Conservation (phyloP, 257 asterid species). For the Rubia yunnanensis region DNA sequence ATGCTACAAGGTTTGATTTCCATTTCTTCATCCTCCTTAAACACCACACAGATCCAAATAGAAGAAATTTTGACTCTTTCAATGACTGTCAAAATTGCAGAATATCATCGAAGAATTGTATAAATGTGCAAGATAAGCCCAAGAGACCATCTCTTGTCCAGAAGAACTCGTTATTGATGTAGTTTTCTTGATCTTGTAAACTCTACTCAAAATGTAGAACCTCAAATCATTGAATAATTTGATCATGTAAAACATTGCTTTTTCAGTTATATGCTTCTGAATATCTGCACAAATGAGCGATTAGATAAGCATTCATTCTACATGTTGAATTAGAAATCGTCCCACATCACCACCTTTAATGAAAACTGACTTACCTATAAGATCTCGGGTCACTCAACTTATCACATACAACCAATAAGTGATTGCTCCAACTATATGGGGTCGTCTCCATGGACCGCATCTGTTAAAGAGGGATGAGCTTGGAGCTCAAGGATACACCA, state of each 20-base stretch:
- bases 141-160: background rate
- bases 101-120: slow-evolving; percentile 45
- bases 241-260: background rate
- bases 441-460: too few species aligned
- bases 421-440: too few species aligned
- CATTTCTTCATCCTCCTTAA: background rate
- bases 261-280: background rate
- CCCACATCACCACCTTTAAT: too few species aligned
- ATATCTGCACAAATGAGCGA: too few species aligned
- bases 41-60: background rate
- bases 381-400: too few species aligned
- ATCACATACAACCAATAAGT: too few species aligned
- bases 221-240: background rate
- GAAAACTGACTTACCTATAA: too few species aligned
- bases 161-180: background rate
- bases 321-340: background rate
- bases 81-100: slow-evolving; percentile 34
- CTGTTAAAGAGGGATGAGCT: too few species aligned
- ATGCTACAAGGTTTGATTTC: slow-evolving; percentile 50
- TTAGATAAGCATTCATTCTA: too few species aligned
- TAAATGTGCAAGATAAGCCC: slow-evolving; percentile 36
- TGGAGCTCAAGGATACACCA: too few species aligned
- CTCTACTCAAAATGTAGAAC: background rate
- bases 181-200: background rate
- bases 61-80: background rate